Base-by-base conservation (phyloP, 495 filamentous ascomycete species). In the Aspergillus cavernicola region DNA sequence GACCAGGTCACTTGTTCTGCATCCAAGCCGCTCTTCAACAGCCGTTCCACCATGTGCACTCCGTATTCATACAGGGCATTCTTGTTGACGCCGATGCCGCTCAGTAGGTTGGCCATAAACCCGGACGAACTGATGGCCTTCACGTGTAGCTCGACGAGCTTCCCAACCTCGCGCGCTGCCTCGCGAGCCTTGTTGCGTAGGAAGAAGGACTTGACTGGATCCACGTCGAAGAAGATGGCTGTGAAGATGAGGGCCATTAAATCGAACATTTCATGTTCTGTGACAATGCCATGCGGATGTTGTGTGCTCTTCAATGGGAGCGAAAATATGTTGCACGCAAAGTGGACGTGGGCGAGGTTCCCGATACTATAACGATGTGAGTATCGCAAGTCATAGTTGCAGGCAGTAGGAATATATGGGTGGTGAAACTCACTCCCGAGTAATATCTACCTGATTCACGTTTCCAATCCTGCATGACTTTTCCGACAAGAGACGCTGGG, bases 221-320 rank as follows among this genome's bases (percentile, higher is more conserved):
- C 80, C 1, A 78, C 50, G 45, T 83, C 80, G 54, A 79, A 76
- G 70, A 80, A 82, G 26, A 81, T 67, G 55, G 70, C 72, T 9
- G 65, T 66, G 62, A 82, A 90, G 50, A 91, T 77, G 24, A 83
- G 72, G 1, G 87, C 75, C 9, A 93, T 71, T 18, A 84, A 80
- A 66, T 80, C 81, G 67, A 89, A 91, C 56, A 93, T 69, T 67
- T 92, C 87, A 35, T 92, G 81, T 58, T 87, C 85, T 4, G 82
- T 87, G 70, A 89, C 91, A 24, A 90, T 69, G 3, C 86, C 87
- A 50, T 77, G 79, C 6, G 82, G 77, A 58, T 84, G 80, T 19
- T 84, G 78, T 50, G 81, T 77, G 28, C 81, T 85, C 70, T 88
- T 86, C 50, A 95, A 69, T 0, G 89, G 85, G 1, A 95, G 74